Evolutionary conservation across 305 asterid species (phyloP), one percentile per base, ranked within the genome.

Genomic region (Rubia peregrina): DNA sequence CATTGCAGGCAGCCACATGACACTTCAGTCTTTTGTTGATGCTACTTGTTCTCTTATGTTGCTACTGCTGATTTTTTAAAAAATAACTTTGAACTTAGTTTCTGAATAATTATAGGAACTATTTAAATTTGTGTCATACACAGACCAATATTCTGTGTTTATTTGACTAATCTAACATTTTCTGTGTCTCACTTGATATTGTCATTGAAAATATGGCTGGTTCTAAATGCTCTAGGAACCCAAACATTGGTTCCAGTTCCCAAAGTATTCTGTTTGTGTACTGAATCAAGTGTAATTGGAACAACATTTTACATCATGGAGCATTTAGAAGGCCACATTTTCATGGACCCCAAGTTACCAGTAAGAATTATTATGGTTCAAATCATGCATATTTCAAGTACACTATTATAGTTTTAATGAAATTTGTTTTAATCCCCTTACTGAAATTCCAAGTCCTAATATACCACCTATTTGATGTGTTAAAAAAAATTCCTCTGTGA

Each of bases 231-330:
- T 76, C 83, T 93, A 74, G 84, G 97, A 67, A 79, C 87, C 69
- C 85, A 80, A 74, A 84, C 95, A 9, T 67, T 74, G 80, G 96
- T 93, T 74, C 98, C 97, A 0, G 97, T 90, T 73, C 98, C 98
- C 36, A 90, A 87, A 79, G 98, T 89, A n/a, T 89, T 79, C 81
- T 93, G 92, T 79, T 80, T 93, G 80, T 90, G 98, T 85, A 84
- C 85, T 5, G 96, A 93, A 74, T 78, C 95, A 36, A 86, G 86
- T 66, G 86, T 93, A 76, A 88, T 93, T 24, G 98, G 98, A 71
- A 93, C 97, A 59, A 90, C 97, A 40, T 93, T 93, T 80, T 93
- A 93, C 88, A 88, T 93, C 72, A 93, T 90, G 98, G 97, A 90
- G 83, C 89, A 84, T 79, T 78, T 90, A 38, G 97, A 93, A 82